Conservation (phyloP, 768 basidiomycete species). For the Pulveroboletus frians region DNA sequence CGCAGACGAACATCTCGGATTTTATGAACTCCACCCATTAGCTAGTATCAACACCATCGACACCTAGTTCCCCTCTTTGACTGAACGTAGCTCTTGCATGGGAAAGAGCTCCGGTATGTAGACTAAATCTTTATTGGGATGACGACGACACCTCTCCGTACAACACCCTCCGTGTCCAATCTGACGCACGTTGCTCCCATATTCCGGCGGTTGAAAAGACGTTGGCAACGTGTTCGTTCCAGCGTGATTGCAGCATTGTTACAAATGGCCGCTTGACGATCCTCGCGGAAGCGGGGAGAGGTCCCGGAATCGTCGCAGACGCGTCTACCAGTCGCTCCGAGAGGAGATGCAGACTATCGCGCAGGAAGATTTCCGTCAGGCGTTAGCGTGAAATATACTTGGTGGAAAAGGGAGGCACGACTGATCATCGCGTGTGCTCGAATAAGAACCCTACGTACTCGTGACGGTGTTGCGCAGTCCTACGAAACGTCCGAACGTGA, state of each 20-base stretch:
- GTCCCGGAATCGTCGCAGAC: conserved; percentile 43
- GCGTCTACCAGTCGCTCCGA: conserved; percentile 49
- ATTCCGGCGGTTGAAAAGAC: conserved; percentile 40
- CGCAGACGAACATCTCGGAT: not conserved
- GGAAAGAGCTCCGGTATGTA: not conserved
- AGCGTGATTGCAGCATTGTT: conserved; percentile 45
- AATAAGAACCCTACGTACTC: conserved; percentile 36
- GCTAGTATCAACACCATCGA: not conserved
- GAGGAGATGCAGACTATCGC: conserved; percentile 43
- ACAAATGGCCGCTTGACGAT: conserved; percentile 44
- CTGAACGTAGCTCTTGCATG: not conserved
- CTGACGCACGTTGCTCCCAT: conserved; percentile 43
- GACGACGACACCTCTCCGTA: conserved; percentile 33
- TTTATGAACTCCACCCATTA: not conserved
- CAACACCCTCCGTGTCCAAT: conserved; percentile 43
- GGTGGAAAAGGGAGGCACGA: not conserved
- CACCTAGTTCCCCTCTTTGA: not conserved
- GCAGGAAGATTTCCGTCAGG: not conserved
- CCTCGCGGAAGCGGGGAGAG: conserved; percentile 50
- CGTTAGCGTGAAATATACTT: not conserved
- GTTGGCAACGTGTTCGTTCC: conserved; percentile 54
- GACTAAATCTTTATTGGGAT: not conserved
- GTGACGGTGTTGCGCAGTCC: conserved; percentile 49
- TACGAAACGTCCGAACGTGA: conserved; percentile 17
- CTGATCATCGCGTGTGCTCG: not conserved